Evolutionary conservation across 371 early-diverging fungal genomes (phyloP).

Genomic region (Lichtheimia corymbifera): DNA sequence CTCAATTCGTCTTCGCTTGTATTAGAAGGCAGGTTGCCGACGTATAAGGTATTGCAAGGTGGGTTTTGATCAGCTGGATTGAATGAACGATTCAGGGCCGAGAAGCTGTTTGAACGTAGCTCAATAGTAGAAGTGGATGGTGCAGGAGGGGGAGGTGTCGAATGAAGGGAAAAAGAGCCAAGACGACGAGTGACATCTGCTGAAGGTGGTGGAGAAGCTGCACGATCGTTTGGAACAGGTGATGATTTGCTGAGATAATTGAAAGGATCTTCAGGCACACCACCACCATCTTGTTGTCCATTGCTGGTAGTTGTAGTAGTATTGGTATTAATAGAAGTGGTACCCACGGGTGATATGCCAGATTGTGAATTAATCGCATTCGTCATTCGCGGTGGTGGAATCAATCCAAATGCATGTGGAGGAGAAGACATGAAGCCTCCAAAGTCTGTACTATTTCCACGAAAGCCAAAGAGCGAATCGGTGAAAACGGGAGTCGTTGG

Average conservation of each 20-base stretch:
- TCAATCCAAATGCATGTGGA: neutral
- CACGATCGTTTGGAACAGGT: slow-evolving; percentile 1
- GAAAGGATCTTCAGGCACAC: no score
- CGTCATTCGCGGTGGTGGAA: neutral
- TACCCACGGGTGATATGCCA: neutral
- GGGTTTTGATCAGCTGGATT: slow-evolving; percentile 67
- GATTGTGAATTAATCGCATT: neutral
- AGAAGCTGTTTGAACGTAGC: neutral
- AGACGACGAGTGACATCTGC: neutral
- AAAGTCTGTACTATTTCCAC: neutral
- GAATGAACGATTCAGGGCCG: neutral
- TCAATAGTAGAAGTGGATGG: neutral
- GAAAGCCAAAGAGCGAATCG: neutral
- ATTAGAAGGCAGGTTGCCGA: slow-evolving; percentile 88
- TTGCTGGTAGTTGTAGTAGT: neutral
- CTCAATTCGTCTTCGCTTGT: slow-evolving; percentile 85
- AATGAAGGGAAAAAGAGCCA: neutral
- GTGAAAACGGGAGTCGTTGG: slow-evolving; percentile 23
- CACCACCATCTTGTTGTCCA: no score
- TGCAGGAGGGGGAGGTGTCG: neutral
- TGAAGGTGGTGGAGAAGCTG: neutral
- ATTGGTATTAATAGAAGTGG: neutral
- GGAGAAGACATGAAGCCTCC: neutral
- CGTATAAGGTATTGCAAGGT: slow-evolving; percentile 94
- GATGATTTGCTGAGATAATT: neutral